Evolutionary conservation across 2,329 filamentous ascomycete species (phyloP), one percentile per base, ranked within the genome.

Genomic region (Calonectria pseudoturangicola): DNA sequence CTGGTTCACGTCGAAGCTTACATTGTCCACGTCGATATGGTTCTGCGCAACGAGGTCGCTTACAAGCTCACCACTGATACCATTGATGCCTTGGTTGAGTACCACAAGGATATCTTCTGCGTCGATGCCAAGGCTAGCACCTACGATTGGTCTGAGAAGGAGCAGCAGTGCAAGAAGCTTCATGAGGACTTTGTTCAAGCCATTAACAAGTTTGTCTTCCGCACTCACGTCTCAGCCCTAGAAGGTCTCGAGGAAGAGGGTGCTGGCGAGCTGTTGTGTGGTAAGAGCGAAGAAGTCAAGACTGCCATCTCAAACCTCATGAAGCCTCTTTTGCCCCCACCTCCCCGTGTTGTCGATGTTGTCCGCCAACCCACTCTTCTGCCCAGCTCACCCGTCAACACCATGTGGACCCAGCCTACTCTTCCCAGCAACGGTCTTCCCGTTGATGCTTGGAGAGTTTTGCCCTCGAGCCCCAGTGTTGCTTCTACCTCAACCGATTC

Each of bases 21-120:
- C 84, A 96, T 98, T 79, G 97, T 99, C 74, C 96, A 98, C 85
- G 95, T 99, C 85, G 97, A 99, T 88, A 98, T 98, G 95, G 96
- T 99, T 73, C 92, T 97, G 81, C 94, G 96, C 85, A 97, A 98
- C 84, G 97, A 98, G 88, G 95, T 99, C 81, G 97, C 96, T 78
- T 98, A 96, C 91, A 99, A 99, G 90, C 91, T 99, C 81, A 98
- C 96, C 28, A 91, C 93, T 71, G 97, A 98, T 83, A 95, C 96
- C 74, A 99, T 99, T 86, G 95, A 98, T 81, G 87, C 94, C 66
- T 91, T 99, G 76, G 93, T 98, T 83, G 95, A 98, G 84, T 98
- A 98, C 85, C 97, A 99, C 90, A 96, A 97, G 88, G 95, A 98
- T 76, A 91, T 98, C 79, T 96, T 98, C 88, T 98, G 95, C 79